A percentile compares a stretch with the other conserved stretches of the same genome.
Conservation (phyloP, 306 rosid species). For the Comarum palustre region DNA sequence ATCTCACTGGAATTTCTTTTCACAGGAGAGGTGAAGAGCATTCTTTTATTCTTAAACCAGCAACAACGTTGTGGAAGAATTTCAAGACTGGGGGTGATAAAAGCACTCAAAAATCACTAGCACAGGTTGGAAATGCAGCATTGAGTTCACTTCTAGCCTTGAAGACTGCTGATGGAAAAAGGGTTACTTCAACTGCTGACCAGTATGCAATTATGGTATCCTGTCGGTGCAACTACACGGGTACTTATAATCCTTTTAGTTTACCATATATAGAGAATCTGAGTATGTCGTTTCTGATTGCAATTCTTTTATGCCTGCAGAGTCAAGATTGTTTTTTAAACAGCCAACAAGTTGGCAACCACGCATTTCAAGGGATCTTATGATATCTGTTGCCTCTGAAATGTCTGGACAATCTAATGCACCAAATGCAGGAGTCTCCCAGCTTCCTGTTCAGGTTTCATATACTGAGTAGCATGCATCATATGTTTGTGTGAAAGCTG, state of each 20-base stretch:
- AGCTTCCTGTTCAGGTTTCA: constrained; percentile 79
- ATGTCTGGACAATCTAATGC: constrained; percentile 51
- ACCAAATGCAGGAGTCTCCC: constrained; percentile 46
- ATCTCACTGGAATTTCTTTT: constrained; percentile 28
- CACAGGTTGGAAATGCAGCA: constrained; percentile 40
- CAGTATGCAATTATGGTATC: constrained; percentile 88
- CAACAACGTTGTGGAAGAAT: constrained; percentile 56
- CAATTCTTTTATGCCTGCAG: constrained; percentile 34
- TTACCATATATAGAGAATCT: constrained; percentile 1
- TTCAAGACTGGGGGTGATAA: constrained; percentile 48
- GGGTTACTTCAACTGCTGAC: constrained; percentile 37
- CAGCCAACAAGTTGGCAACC: constrained; percentile 86
- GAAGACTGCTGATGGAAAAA: constrained; percentile 47
- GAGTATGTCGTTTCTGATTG: background rate
- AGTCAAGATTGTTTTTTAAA: constrained; percentile 81
- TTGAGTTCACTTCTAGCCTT: constrained; percentile 42
- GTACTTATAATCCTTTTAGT: constrained; percentile 35
- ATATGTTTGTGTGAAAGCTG: background rate
- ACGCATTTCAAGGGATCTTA: constrained; percentile 69
- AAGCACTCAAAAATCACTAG: constrained; percentile 47
- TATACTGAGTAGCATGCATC: constrained; percentile 11
- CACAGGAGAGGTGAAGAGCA: constrained; percentile 95
- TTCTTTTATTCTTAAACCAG: constrained; percentile 86
- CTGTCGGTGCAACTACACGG: constrained; percentile 86
- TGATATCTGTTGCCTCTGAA: constrained; percentile 72